These are phyloP conservation scores for Zymoseptoria passerinii DNA, from an alignment of 2,329 filamentous ascomycete genomes.

Conservation along the genomic window DNA sequence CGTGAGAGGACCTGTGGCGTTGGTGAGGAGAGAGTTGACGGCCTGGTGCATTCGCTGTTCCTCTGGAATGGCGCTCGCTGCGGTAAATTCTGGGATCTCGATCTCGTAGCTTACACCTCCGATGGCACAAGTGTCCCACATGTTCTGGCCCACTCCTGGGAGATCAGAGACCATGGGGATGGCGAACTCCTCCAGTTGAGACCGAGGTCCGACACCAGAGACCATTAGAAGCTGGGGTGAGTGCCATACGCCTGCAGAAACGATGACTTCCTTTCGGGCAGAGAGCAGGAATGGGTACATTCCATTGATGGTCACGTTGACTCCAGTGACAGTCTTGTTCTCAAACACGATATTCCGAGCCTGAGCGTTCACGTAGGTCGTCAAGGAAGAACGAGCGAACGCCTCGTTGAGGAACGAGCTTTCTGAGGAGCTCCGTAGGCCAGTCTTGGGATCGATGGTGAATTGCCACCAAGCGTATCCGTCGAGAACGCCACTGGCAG, in stretches of 20 bases:
- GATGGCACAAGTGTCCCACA: conserved; percentile 36
- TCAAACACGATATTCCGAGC: conserved; percentile 30
- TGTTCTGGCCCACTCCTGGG: conserved; percentile 45
- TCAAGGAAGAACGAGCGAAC: conserved; percentile 17
- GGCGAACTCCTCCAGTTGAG: conserved; percentile 34
- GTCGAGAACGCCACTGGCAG: conserved; percentile 21
- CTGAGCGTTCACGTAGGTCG: conserved; percentile 27
- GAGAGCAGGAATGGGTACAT: conserved; percentile 18
- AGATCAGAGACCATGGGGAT: conserved; percentile 41
- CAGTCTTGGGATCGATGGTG: conserved; percentile 27
- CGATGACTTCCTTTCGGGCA: conserved; percentile 28
- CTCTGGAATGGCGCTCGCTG: conserved; percentile 4
- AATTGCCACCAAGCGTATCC: conserved; percentile 17
- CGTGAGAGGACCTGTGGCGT: conserved; percentile 18
- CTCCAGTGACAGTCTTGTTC: conserved; percentile 14
- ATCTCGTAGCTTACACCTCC: conserved; percentile 10
- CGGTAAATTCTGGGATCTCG: conserved; percentile 6
- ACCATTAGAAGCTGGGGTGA: conserved; percentile 28
- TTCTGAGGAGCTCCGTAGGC: conserved; percentile 20
- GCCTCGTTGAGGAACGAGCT: conserved; percentile 19
- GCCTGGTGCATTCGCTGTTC: conserved; percentile 4
- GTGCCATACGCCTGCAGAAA: conserved; percentile 25
- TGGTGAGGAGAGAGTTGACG: conserved; percentile 8
- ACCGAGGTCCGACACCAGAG: conserved; percentile 24
- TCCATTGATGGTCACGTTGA: conserved; percentile 23